Base-by-base conservation (phyloP, 2,329 filamentous ascomycete species). In the Alternaria hordeiaustralica region DNA sequence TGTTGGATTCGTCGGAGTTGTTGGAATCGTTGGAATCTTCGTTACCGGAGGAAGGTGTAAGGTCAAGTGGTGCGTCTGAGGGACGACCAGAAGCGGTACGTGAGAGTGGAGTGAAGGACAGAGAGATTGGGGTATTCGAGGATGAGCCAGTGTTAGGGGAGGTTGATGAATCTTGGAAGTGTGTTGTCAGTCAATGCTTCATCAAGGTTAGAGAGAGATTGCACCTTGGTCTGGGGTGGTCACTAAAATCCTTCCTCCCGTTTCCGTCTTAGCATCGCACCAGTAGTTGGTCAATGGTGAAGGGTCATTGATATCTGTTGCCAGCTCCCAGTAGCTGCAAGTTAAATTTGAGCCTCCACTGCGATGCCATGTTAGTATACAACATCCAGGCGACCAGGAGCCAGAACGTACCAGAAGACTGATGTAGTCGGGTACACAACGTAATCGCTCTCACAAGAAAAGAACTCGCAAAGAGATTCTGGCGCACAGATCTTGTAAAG, bases 261-360 rank as follows among this genome's bases (percentile, higher is more conserved):
- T 36, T 23, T 50, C 43, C 9, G 65, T 64, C 13, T 43, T 49
- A n/a, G n/a, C 46, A 51, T 68, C 65, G 23, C 65, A 68, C 65
- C 65, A 68, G 23, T 63, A 66, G 53, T 64, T 66, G 3, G 65
- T 68, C 60, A 66, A 20, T 18, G 65, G 65, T 23, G 15, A 20
- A 18, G 56, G 23, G 36, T 68, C 65, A 5, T 49, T 58, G 23
- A 68, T 59, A n/a, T 66, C 63, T 4, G 63, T 64, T 18, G 54
- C 58, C 10, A 63, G 44, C 15, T 61, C 50, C 54, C 61, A 55
- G 26, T 54, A 68, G 46, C 63, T 66, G 20, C 65, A 68, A 18
- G 65, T 65, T 10, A 18, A 53, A 13, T 25, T 61, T 41, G 45
- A 26, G 43, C 56, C 63, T 49, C 63, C 60, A 46, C 61, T 63